Percentiles rank a stretch among this genome's conserved stretches.
Conservation (phyloP, 2,329 filamentous ascomycete genomes). For the Metarhizium sp. region DNA sequence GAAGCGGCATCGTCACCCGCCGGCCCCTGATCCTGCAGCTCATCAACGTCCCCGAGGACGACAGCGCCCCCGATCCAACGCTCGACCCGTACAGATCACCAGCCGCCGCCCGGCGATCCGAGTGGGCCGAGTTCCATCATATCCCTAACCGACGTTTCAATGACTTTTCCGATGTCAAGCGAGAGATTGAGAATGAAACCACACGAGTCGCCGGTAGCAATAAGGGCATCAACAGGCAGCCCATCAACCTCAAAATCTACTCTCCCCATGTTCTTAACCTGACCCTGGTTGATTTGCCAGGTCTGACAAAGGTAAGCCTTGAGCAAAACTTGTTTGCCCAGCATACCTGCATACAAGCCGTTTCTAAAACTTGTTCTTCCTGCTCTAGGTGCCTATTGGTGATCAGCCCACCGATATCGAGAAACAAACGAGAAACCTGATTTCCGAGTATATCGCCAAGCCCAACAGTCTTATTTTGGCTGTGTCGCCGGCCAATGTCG, state of each 20-base stretch:
- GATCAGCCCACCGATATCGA: conserved; percentile 97
- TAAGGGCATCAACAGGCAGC: conserved; percentile 95
- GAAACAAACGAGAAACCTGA: conserved; percentile 93
- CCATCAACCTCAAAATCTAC: conserved; percentile 98
- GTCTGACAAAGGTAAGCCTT: conserved; percentile 72
- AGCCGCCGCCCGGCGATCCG: conserved; percentile 54
- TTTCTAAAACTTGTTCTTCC: neutral
- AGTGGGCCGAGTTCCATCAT: conserved; percentile 96
- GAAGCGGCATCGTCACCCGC: conserved; percentile 92
- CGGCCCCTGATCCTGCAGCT: conserved; percentile 93
- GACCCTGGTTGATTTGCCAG: conserved; percentile 91
- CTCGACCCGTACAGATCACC: conserved; percentile 69
- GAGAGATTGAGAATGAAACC: conserved; percentile 96
- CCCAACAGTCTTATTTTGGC: conserved; percentile 97
- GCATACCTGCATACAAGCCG: conserved; percentile 1
- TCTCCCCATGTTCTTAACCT: conserved; percentile 94
- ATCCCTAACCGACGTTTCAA: conserved; percentile 81
- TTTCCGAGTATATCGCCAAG: conserved; percentile 97
- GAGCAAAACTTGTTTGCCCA: conserved; percentile 5
- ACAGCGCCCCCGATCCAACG: conserved; percentile 53
- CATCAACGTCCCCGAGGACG: conserved; percentile 86
- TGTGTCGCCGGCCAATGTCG: conserved; percentile 94
- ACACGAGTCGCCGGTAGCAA: conserved; percentile 86
- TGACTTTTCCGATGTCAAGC: conserved; percentile 87
- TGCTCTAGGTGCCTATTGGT: conserved; percentile 74